Conservation (phyloP, 305 asterid genomes). For the Rubia balearica region DNA sequence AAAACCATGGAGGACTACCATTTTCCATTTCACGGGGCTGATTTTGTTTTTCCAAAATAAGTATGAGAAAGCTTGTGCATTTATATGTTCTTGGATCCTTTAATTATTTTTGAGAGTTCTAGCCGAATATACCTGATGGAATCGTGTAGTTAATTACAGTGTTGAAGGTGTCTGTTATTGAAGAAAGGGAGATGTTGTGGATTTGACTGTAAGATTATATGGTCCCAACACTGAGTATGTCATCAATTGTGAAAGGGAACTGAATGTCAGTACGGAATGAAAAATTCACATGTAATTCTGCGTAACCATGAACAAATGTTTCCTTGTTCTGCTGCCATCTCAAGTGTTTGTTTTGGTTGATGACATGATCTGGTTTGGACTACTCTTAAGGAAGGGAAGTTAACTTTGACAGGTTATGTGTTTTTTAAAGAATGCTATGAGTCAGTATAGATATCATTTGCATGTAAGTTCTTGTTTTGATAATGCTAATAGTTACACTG, state of each 20-base stretch:
- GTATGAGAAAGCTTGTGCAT: background rate
- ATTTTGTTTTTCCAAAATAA: background rate
- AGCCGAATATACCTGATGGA: background rate
- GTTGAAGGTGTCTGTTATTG: constrained; percentile 72
- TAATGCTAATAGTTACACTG: background rate
- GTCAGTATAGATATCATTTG: background rate
- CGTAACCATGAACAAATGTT: background rate
- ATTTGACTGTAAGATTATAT: constrained; percentile 68
- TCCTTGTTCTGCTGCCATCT: background rate
- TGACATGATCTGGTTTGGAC: background rate
- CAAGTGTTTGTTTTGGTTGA: background rate
- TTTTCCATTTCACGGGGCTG: constrained; percentile 4
- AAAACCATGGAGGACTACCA: constrained; percentile 53
- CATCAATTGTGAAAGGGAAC: constrained; percentile 79
- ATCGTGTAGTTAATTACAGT: constrained; percentile 43
- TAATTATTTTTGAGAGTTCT: background rate
- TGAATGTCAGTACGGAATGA: constrained; percentile 41
- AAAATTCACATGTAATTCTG: background rate
- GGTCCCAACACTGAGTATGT: constrained; percentile 97
- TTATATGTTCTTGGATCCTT: background rate
- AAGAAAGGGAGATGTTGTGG: constrained; percentile 36
- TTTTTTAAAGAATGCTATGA: background rate
- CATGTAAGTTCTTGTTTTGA: background rate
- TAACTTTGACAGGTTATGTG: background rate
- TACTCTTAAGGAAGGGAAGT: background rate